Base-by-base conservation (phyloP, 1,284 basidiomycete genomes). In the Austroboletus niveus region DNA sequence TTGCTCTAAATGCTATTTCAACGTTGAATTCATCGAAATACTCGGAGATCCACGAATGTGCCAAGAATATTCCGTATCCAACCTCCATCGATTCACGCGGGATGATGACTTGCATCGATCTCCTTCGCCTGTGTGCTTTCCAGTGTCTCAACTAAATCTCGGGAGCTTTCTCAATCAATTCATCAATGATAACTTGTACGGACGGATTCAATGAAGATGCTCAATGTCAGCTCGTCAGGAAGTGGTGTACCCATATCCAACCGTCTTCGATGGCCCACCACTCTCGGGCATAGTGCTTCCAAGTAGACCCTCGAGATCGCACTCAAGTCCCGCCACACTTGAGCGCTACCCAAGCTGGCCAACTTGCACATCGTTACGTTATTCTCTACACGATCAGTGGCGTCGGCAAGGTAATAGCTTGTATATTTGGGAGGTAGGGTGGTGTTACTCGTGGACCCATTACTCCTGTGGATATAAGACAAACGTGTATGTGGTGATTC, bases 1-100 rank as follows among this genome's bases (percentile, higher is more conserved):
- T 38, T 42, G 22, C 47, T 58, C 48, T 48, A 57, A 58, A 62
- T 12, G 41, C 49, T 50, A 63, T 48, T 49, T 34, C 43, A 53
- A 57, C 42, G 38, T 22, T 45, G 43, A 38, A 39, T 45, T 49
- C 31, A 29, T 49, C 42, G n/a, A 35, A 27, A 31, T 14, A 10
- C 31, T 27, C 20, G 48, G 30, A 42, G 47, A 50, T 52, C 40
- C 27, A 20, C 42, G 35, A 38, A 29, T 32, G 34, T 39, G 5
- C 17, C 17, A 17, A 17, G 17, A 17, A 17, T 17, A 17, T 17
- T 17, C 17, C 17, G 17, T 17, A 17, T 17, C 17, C 17, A 17
- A 17, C 17, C 17, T 17, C 17, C 46, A 11, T 30, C 44, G 30
- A 27, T 49, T 46, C 45, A 39, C 29, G 30, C 32, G 38, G 29